Percentiles rank a stretch among this genome's conserved stretches.
Conservation (phyloP, 2,329 filamentous ascomycete genomes). For the Cordyceps militaris region DNA sequence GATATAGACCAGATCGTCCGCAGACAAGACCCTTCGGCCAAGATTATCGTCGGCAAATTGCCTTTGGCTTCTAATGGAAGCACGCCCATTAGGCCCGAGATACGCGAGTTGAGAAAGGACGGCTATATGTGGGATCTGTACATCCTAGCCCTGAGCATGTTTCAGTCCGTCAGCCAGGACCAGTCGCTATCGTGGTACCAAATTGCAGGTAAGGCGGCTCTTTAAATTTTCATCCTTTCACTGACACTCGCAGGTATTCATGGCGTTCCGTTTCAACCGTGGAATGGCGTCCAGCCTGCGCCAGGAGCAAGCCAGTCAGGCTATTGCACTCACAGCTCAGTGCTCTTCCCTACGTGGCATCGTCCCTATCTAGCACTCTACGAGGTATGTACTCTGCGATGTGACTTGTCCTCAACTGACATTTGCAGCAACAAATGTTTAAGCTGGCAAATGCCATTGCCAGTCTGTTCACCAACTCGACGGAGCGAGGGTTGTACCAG, state of each 20-base stretch:
- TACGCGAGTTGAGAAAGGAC: slow-evolving; percentile 58
- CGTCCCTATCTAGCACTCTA: slow-evolving; percentile 65
- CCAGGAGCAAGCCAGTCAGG: slow-evolving; percentile 51
- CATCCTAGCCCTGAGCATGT: slow-evolving; percentile 64
- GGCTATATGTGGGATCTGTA: slow-evolving; percentile 68
- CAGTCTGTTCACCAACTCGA: slow-evolving; percentile 38
- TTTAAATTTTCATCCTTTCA: neutral
- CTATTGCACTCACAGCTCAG: slow-evolving; percentile 71
- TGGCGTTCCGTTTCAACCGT: slow-evolving; percentile 58
- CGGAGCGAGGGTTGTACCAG: slow-evolving; percentile 42
- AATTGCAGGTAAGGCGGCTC: slow-evolving; percentile 54
- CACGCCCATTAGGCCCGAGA: slow-evolving; percentile 51
- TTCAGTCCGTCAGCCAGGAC: slow-evolving; percentile 60
- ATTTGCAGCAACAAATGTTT: slow-evolving; percentile 30
- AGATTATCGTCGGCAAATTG: slow-evolving; percentile 38
- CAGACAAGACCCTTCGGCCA: slow-evolving; percentile 29
- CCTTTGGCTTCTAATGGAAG: slow-evolving; percentile 33
- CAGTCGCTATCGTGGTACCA: slow-evolving; percentile 67
- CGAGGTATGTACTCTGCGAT: slow-evolving; percentile 34
- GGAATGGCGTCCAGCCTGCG: slow-evolving; percentile 44
- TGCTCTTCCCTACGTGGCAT: slow-evolving; percentile 77
- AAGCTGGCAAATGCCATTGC: slow-evolving; percentile 37
- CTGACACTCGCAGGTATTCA: slow-evolving; percentile 57
- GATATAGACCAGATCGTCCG: slow-evolving; percentile 34
- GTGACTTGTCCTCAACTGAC: slow-evolving; percentile 14